Base-by-base conservation (phyloP, 2,329 filamentous ascomycete species). In the Penicillium sp. region DNA sequence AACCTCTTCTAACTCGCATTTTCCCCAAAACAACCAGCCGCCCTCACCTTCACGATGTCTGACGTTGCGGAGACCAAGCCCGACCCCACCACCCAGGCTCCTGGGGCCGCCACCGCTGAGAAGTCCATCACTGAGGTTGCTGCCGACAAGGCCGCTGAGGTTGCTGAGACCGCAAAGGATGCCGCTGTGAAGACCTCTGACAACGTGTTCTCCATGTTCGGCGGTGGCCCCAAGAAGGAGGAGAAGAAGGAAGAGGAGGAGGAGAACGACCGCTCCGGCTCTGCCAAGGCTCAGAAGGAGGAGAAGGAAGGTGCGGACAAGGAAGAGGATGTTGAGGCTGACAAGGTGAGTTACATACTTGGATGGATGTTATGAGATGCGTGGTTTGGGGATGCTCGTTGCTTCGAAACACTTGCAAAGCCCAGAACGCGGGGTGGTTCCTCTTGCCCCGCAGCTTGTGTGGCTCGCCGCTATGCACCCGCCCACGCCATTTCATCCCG, bases 161-260 rank as follows among this genome's bases (percentile, higher is more conserved):
- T 77, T 50, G 71, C 75, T 54, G 72, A 72, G 44, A 72, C 74
- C 51, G 73, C 73, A 53, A 70, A 76, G 50, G 69, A 76, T 58
- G 73, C 78, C 33, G 70, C 78, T 58, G 69, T 71, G 47, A 77
- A 77, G 61, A 78, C 81, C 36, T 73, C 72, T 58, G 80, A 82
- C 70, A 85, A 77, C 62, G 91, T 98, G 66, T 98, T 98, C 83
- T 94, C 91, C 78, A 98, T 99, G 95, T 99, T 99, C 75, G 95
- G 95, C 70, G 95, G 95, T 65, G 95, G 95, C 63, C 91, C 91
- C 61, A 96, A 96, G 87, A 98, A 96, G 84, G 91, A 95, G 82
- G 93, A 92, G 85, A 96, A 95, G 85, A 87, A 88, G 63, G 89
- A 91, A 35, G 80, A 90, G 35, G 90, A 91, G 73, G 92, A 90